Percentiles rank a stretch among this genome's conserved stretches.
These are phyloP conservation scores for Pseudomonodictys pantanalensis DNA, from an alignment of 495 filamentous ascomycete genomes.

Conservation along the genomic window DNA sequence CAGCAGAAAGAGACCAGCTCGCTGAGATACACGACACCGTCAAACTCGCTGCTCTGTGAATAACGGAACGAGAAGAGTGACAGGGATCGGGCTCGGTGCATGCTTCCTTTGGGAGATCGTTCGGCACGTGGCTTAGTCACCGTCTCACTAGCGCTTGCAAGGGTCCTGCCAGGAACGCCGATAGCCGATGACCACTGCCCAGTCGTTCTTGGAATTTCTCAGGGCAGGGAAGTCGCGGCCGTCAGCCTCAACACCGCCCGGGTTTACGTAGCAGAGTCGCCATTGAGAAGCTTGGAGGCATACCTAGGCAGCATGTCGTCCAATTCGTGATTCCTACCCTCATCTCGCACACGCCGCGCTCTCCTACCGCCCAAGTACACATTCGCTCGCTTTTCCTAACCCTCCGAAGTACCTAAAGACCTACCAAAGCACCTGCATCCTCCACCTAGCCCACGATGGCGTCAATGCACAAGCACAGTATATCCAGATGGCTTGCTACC, in stretches of 20 bases:
- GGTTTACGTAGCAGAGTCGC: constrained; percentile 14
- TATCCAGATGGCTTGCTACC: constrained; percentile 82
- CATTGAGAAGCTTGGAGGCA: constrained; percentile 21
- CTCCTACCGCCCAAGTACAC: not conserved
- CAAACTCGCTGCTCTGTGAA: too few species aligned
- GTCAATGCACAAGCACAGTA: constrained; percentile 60
- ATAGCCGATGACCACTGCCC: not conserved
- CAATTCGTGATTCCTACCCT: constrained; percentile 4
- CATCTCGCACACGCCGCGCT: not conserved
- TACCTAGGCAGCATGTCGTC: constrained; percentile 17
- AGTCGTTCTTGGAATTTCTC: constrained; percentile 1
- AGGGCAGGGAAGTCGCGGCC: constrained; percentile 15
- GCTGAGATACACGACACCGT: too few species aligned
- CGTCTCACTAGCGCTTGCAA: not conserved
- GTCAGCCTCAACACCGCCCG: constrained; percentile 17
- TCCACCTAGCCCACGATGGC: constrained; percentile 17
- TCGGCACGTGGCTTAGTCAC: not conserved
- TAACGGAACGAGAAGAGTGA: too few species aligned
- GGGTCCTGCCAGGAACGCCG: not conserved
- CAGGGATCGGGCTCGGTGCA: too few species aligned
- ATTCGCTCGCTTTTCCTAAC: not conserved
- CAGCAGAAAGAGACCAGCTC: not conserved
- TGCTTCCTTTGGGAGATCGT: too few species aligned
- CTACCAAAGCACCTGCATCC: not conserved
- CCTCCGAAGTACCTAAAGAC: not conserved